phyloP scores from a whole-genome alignment of 371 early-diverging fungal genomes.

The Fennellomyces sp. region DNA sequence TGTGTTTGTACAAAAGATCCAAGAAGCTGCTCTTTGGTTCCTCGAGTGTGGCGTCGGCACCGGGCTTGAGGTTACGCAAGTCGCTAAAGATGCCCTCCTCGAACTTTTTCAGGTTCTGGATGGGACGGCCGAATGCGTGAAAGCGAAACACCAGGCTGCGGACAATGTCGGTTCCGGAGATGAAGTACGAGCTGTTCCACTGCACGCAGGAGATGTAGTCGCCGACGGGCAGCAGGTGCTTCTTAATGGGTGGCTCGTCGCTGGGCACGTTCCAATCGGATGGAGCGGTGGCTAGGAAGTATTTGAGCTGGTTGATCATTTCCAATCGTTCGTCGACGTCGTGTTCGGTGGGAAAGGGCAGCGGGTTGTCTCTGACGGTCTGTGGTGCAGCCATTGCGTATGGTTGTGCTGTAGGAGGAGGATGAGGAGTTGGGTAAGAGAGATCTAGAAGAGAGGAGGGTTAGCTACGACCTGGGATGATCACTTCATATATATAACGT shows the following conservation, averaged over 20 bases:
- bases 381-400: neutral
- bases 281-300: conserved; percentile 61
- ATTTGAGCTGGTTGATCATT: conserved; percentile 52
- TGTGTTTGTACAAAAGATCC: conserved; percentile 78
- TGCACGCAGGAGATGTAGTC: conserved; percentile 83
- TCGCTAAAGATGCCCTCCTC: conserved; percentile 90
- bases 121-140: conserved; percentile 64
- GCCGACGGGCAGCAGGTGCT: conserved; percentile 66
- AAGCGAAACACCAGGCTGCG: conserved; percentile 77
- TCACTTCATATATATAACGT: no score
- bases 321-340: conserved; percentile 35
- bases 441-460: no score
- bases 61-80: conserved; percentile 83
- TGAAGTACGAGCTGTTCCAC: conserved; percentile 61
- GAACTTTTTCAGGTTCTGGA: conserved; percentile 79
- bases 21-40: conserved; percentile 78
- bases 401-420: neutral
- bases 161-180: conserved; percentile 89
- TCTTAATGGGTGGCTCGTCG: conserved; percentile 25
- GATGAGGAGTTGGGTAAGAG: no score
- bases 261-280: conserved; percentile 47
- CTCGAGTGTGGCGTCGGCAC: conserved; percentile 81
- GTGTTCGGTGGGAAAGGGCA: conserved; percentile 29
- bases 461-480: no score
- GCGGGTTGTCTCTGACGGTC: neutral